These are phyloP conservation scores for Colletotrichum sp. DNA, from an alignment of 2,329 filamentous ascomycete species.

Conservation along the genomic window DNA sequence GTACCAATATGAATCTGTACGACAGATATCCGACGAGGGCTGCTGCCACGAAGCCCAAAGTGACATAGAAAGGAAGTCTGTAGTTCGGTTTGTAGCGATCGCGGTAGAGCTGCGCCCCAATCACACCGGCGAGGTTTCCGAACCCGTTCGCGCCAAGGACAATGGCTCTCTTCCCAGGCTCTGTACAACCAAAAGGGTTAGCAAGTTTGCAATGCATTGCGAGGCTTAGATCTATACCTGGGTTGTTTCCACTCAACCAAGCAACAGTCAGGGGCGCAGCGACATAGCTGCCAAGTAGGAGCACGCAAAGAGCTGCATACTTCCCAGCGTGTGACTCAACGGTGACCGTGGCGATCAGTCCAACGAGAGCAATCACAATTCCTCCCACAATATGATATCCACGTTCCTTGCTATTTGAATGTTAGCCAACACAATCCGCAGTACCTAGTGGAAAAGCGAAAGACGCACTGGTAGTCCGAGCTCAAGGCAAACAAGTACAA, in stretches of 20 bases:
- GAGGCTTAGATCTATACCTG: background rate
- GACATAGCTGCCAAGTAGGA: conserved; percentile 35
- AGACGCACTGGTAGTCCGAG: conserved; percentile 28
- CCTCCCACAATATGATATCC: conserved; percentile 34
- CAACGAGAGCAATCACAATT: conserved; percentile 28
- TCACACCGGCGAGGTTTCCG: conserved; percentile 37
- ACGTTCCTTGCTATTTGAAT: conserved; percentile 25
- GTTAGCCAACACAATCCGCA: background rate
- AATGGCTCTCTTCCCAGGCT: conserved; percentile 35
- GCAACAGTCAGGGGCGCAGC: conserved; percentile 35
- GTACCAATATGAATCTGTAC: conserved; percentile 29
- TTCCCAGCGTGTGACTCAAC: conserved; percentile 21
- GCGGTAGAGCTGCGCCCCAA: conserved; percentile 33
- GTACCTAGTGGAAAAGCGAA: too few relatives aligned
- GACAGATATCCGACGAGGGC: conserved; percentile 34
- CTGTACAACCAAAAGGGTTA: background rate
- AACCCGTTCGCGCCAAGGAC: conserved; percentile 38
- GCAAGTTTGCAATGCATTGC: background rate
- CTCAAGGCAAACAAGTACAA: conserved; percentile 33
- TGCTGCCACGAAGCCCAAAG: conserved; percentile 31
- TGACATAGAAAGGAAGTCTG: conserved; percentile 33
- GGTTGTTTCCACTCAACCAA: conserved; percentile 37
- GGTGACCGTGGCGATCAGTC: conserved; percentile 29
- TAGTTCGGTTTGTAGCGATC: conserved; percentile 35
- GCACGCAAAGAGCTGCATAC: conserved; percentile 34